A percentile compares a stretch with the other conserved stretches of the same genome.
Evolutionary conservation across 139 green algal genomes (phyloP).

Genomic region (Picochlorum costavermella): DNA sequence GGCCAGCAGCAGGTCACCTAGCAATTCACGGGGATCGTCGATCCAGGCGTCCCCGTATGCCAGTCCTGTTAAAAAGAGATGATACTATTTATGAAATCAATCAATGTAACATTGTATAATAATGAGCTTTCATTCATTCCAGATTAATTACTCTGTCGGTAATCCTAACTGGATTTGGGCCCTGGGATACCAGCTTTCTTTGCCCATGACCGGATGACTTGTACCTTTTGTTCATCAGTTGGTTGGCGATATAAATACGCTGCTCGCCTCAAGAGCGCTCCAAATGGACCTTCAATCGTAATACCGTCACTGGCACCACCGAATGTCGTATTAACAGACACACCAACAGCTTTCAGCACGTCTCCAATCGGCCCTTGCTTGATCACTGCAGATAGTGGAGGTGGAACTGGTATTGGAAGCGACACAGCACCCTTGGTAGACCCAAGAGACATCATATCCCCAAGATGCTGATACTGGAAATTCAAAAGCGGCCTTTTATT

Average conservation of each 20-base stretch:
- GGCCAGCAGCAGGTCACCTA: background rate
- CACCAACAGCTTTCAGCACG: conserved; percentile 51
- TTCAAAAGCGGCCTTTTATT: conserved; percentile 76
- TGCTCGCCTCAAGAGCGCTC: conserved; percentile 52
- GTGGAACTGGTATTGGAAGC: conserved; percentile 55
- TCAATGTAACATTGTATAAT: background rate
- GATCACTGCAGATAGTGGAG: conserved; percentile 25
- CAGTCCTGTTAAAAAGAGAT: too few species aligned
- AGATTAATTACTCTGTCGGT: too few species aligned
- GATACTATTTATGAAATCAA: background rate
- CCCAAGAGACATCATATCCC: conserved; percentile 92
- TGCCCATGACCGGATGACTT: conserved; percentile 56
- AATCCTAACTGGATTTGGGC: background rate
- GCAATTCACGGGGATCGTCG: background rate
- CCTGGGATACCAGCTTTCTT: conserved; percentile 14
- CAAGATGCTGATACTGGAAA: conserved; percentile 97
- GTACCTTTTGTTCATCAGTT: conserved; percentile 75
- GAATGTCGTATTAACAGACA: conserved; percentile 23
- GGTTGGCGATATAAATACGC: conserved; percentile 92
- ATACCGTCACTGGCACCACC: conserved; percentile 31
- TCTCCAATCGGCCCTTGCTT: conserved; percentile 41
- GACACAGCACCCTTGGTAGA: conserved; percentile 63
- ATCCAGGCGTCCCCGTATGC: background rate
- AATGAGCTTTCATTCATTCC: background rate
- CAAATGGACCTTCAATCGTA: conserved; percentile 76